Evolutionary conservation across 2,329 filamentous ascomycete species (phyloP).

Genomic region (Hymenoscyphus repandus): DNA sequence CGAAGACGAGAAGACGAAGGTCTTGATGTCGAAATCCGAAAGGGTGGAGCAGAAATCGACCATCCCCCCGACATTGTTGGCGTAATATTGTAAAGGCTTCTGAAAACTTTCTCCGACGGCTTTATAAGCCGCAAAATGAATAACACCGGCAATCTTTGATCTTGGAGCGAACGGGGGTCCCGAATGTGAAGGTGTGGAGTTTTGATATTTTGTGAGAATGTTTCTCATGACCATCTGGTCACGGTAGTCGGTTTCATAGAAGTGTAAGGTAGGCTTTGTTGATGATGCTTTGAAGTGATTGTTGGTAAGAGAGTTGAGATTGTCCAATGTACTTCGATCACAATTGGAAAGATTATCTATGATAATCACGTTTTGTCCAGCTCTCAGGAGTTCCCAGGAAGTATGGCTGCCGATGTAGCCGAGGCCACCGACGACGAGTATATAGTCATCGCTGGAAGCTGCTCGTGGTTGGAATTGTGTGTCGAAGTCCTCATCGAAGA

Average conservation of each 20-base stretch:
- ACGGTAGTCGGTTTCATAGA: constrained; percentile 28
- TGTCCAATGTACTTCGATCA: constrained; percentile 19
- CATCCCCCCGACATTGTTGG: constrained; percentile 60
- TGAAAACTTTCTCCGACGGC: constrained; percentile 58
- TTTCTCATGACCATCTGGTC: constrained; percentile 18
- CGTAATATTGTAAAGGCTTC: constrained; percentile 56
- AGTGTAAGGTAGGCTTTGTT: constrained; percentile 7
- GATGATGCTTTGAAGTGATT: constrained; percentile 13
- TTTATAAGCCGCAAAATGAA: constrained; percentile 64
- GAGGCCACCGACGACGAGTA: constrained; percentile 41
- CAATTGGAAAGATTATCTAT: constrained; percentile 35
- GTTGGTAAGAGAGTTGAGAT: constrained; percentile 20
- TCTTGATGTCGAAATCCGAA: constrained; percentile 54
- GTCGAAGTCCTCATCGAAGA: neutral
- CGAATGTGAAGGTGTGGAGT: constrained; percentile 19
- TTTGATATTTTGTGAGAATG: constrained; percentile 19
- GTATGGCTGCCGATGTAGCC: constrained; percentile 47
- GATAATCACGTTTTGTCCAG: constrained; percentile 41
- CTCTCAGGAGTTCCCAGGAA: constrained; percentile 43
- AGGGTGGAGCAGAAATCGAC: constrained; percentile 52
- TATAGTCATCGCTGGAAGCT: constrained; percentile 11
- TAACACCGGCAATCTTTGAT: constrained; percentile 54
- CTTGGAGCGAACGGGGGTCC: neutral
- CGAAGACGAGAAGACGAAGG: constrained; percentile 61
- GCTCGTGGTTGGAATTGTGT: neutral